Conservation (phyloP, 805 yeast genomes). For the Ogataea saltuana region DNA sequence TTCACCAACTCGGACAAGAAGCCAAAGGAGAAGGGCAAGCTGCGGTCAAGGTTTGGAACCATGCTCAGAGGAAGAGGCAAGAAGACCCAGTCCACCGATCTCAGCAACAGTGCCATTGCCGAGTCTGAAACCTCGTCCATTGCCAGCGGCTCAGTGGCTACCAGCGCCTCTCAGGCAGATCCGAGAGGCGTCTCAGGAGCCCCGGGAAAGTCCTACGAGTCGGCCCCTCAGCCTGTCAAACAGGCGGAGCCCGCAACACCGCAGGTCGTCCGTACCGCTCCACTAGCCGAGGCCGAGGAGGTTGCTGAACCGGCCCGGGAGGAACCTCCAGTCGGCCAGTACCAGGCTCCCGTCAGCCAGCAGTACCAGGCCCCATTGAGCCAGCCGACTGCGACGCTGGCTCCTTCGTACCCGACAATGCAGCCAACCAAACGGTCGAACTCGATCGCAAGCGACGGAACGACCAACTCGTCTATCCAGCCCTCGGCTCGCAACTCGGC, state of each 20-base stretch:
- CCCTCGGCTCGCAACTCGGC: slow-evolving; percentile 26
- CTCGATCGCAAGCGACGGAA: slow-evolving; percentile 25
- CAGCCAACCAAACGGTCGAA: slow-evolving; percentile 34
- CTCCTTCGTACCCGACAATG: slow-evolving; percentile 30
- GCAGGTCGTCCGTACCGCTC: no score
- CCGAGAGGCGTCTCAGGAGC: no score
- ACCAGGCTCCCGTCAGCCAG: no score
- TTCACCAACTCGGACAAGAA: slow-evolving; percentile 16
- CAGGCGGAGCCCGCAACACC: no score
- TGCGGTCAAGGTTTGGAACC: slow-evolving; percentile 75
- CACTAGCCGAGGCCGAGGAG: no score
- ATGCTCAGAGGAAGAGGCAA: slow-evolving; percentile 60
- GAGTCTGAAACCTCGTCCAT: slow-evolving; percentile 37
- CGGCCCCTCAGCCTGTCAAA: no score
- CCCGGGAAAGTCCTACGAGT: no score
- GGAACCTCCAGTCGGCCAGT: no score
- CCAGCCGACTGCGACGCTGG: no score
- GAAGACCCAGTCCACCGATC: slow-evolving; percentile 41
- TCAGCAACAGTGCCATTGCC: slow-evolving; percentile 27
- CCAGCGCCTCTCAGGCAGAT: slow-evolving; percentile 2
- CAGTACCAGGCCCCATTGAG: no score
- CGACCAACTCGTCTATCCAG: slow-evolving; percentile 22
- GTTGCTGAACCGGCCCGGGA: no score
- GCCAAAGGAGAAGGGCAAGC: slow-evolving; percentile 37
- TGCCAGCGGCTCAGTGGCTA: slow-evolving; percentile 19